These are phyloP conservation scores for Stagonosporopsis tanaceti DNA, from an alignment of 2,329 filamentous ascomycete species.

Conservation along the genomic window DNA sequence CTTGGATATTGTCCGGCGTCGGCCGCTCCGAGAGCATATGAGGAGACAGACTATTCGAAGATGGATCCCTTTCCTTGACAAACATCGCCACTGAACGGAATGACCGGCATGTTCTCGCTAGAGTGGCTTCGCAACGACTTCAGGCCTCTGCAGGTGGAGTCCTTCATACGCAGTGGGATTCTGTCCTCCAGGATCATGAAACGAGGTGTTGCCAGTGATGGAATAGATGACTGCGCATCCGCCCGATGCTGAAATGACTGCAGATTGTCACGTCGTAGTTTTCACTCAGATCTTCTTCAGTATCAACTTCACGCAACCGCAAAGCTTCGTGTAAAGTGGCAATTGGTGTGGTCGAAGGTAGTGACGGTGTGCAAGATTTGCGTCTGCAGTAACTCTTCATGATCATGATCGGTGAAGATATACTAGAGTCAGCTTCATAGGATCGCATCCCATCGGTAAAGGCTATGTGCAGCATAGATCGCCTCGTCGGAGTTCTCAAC, in stretches of 20 bases:
- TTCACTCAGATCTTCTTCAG: neutral
- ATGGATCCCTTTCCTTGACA: neutral
- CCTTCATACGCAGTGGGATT: neutral
- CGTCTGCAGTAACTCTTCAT: neutral
- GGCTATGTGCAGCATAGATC: neutral
- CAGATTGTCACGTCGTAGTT: neutral
- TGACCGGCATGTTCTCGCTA: neutral
- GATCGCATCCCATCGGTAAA: neutral
- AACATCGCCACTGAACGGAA: neutral
- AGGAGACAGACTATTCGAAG: neutral
- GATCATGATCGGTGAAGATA: conserved; percentile 1
- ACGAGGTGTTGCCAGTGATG: neutral
- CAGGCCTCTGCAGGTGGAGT: neutral
- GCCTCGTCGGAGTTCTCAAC: neutral
- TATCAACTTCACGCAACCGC: neutral
- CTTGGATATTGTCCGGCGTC: neutral
- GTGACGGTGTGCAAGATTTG: conserved; percentile 1
- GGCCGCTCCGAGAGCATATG: neutral
- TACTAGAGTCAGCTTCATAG: neutral
- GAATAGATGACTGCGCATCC: neutral
- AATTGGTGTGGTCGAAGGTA: neutral
- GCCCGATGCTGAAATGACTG: neutral
- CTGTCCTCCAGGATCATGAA: too few relatives aligned
- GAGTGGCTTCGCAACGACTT: neutral
- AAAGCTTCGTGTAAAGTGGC: neutral